Base-by-base conservation (phyloP, 768 basidiomycete genomes). In the Boletales sp. region DNA sequence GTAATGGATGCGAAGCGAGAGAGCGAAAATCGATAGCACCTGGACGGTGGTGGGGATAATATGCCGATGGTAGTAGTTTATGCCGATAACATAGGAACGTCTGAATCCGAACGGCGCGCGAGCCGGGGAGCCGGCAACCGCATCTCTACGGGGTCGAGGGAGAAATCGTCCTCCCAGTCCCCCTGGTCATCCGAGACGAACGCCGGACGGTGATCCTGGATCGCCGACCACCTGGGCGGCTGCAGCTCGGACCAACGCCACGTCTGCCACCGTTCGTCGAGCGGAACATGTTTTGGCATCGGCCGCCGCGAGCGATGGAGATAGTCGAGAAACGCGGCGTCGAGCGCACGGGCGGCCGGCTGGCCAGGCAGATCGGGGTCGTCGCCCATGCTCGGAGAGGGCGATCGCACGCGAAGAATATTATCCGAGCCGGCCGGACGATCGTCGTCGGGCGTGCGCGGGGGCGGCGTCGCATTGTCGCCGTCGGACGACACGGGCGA, bases 391-490 rank as follows among this genome's bases (percentile, higher is more conserved):
- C 54, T 60, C 13, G 59, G 60, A 5, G 61, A 59, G 25, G 59
- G 58, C 4, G 65, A 67, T 46, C 49, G 65, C 31, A 28, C 25
- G 49, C 57, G 47, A 49, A 50, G 39, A 69, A 56, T 30, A 63
- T 42, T 28, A 30, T 52, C 58, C 4, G 66, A 51, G 17, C 21
- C 46, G n/a, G 35, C 8, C 3, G 54, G 54, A 25, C 58, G 57
- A 50, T 66, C 68, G 25, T 70, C 63, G 52, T 74, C 69, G 39
- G 70, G 69, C 0, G 72, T 72, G 42, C 70, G 59, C 36, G 71
- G 64, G 1, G 71, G 70, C 7, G 72, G 68, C 2, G 64, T 68
- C 45, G 50, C 57, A 38, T 58, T 62, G 53, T 71, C 70, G 21
- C 56, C 59, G 39, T 65, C 65, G 19, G 69, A 63, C 49, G 58